Evolutionary conservation across 371 early-diverging fungal species (phyloP).

Genomic region (Actinomucor elegans): DNA sequence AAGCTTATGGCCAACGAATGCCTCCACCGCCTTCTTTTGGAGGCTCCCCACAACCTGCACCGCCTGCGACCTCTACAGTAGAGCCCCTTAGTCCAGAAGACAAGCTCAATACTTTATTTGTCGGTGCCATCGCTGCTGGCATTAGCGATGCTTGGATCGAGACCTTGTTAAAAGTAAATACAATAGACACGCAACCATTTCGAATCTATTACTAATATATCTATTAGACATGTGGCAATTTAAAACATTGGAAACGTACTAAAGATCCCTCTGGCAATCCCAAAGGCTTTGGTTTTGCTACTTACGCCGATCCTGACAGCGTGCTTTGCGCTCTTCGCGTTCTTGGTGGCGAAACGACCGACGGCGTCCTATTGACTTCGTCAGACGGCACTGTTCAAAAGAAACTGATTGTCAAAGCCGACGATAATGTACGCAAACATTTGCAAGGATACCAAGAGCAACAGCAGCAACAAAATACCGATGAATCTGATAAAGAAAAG

Average conservation of each 20-base stretch:
- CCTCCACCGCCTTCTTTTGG: constrained; percentile 3
- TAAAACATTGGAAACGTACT: constrained; percentile 75
- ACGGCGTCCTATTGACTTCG: constrained; percentile 52
- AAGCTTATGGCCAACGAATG: constrained; percentile 4
- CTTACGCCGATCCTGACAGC: constrained; percentile 71
- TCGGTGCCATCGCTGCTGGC: constrained; percentile 75
- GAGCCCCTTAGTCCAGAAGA: constrained; percentile 28
- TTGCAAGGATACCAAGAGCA: constrained; percentile 58
- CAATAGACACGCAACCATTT: background rate
- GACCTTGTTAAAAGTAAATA: constrained; percentile 64
- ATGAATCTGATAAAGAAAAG: constrained; percentile 9
- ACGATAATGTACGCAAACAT: constrained; percentile 67
- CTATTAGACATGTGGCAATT: constrained; percentile 39
- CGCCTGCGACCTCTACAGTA: background rate
- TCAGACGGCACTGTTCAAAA: constrained; percentile 62
- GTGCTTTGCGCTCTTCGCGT: constrained; percentile 70
- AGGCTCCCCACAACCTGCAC: background rate
- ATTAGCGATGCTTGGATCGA: constrained; percentile 73
- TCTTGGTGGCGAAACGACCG: constrained; percentile 59
- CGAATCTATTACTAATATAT: background rate
- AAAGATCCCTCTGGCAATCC: constrained; percentile 67
- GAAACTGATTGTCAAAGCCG: constrained; percentile 70
- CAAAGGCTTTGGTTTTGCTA: constrained; percentile 82
- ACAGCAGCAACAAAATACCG: constrained; percentile 35
- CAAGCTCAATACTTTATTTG: constrained; percentile 73